Conservation (phyloP, 73 alveolate genomes). For the Paramecium caudatum region DNA sequence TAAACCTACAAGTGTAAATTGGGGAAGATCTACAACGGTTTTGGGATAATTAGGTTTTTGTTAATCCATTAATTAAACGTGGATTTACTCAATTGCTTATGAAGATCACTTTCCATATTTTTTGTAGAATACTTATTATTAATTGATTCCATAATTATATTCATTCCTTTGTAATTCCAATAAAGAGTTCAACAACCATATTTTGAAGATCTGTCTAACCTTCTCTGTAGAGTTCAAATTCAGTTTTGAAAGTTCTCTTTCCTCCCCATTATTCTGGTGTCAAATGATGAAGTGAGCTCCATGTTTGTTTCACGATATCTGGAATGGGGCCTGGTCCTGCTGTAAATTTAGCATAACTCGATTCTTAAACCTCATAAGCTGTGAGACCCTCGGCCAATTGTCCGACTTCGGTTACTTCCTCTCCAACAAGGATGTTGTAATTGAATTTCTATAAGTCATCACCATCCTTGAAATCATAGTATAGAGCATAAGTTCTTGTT, state of each 20-base stretch:
- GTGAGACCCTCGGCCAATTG: not conserved
- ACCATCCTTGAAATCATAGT: not conserved
- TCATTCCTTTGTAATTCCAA: not conserved
- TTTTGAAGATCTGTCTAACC: constrained; percentile 3
- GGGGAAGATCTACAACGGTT: not conserved
- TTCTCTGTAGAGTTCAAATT: constrained; percentile 4
- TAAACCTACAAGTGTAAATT: not conserved
- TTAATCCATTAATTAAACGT: not conserved
- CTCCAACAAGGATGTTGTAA: not conserved
- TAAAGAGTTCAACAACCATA: constrained; percentile 3
- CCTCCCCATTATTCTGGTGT: not conserved
- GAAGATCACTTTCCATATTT: not conserved
- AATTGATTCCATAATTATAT: not conserved
- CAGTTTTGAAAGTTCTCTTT: not conserved
- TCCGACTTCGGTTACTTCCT: not conserved
- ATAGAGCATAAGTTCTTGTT: constrained; percentile 18
- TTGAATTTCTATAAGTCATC: not conserved
- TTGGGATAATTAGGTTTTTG: not conserved
- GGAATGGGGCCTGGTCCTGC: constrained; percentile 27
- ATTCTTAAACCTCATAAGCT: not conserved
- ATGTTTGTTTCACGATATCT: not conserved
- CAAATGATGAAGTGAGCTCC: not conserved
- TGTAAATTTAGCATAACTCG: not conserved
- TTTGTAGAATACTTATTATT: not conserved
- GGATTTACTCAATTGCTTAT: not conserved